phyloP scores from a whole-genome alignment of 2,329 filamentous ascomycete genomes.

The Diaporthe sp. region DNA sequence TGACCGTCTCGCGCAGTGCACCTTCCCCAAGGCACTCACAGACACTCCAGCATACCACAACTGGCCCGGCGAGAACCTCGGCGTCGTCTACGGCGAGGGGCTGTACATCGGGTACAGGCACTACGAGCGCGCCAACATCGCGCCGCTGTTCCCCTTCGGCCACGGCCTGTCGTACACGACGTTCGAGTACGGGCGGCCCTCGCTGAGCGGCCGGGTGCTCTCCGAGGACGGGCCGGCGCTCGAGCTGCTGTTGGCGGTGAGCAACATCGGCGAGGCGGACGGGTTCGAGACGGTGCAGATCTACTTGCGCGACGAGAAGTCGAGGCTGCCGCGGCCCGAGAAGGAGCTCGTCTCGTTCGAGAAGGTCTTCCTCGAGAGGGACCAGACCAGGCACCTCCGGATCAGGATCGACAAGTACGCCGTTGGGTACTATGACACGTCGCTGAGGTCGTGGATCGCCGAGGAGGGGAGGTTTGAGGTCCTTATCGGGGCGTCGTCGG shows the following conservation, averaged over 20 bases:
- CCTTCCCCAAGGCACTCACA: slow-evolving; percentile 74
- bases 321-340: slow-evolving; percentile 73
- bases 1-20: slow-evolving; percentile 57
- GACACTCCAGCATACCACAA: slow-evolving; percentile 80
- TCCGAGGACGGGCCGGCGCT: slow-evolving; percentile 54
- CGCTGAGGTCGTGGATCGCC: slow-evolving; percentile 72
- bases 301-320: slow-evolving; percentile 75
- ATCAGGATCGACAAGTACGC: slow-evolving; percentile 64
- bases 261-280: slow-evolving; percentile 67
- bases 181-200: slow-evolving; percentile 74
- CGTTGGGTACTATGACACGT: slow-evolving; percentile 74
- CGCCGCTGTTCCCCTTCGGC: slow-evolving; percentile 79
- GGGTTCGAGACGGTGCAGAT: slow-evolving; percentile 78
- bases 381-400: slow-evolving; percentile 66
- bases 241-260: slow-evolving; percentile 63
- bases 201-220: slow-evolving; percentile 60
- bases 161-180: slow-evolving; percentile 81
- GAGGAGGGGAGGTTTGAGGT: slow-evolving; percentile 75
- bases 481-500: slow-evolving; percentile 72
- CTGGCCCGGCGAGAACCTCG: slow-evolving; percentile 79
- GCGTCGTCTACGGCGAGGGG: slow-evolving; percentile 79
- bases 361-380: slow-evolving; percentile 72
- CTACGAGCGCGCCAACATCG: slow-evolving; percentile 74
- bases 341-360: slow-evolving; percentile 81
- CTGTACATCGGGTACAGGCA: slow-evolving; percentile 81